Conservation (phyloP, 2,329 filamentous ascomycete species). For the Ascocoryne sarcoides region DNA sequence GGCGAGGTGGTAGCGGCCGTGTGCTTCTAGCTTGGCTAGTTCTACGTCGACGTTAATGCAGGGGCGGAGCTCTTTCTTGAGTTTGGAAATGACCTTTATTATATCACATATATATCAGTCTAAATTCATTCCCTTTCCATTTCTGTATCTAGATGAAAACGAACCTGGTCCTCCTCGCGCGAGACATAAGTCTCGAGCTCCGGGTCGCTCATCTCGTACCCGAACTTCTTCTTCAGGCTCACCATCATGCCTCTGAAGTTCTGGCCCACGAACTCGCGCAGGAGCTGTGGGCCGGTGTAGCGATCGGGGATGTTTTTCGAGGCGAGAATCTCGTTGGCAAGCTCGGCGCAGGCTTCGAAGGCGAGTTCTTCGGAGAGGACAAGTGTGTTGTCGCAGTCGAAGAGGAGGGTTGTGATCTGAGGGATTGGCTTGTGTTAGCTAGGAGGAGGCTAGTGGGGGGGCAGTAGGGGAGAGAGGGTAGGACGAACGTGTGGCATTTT, state of each 20-base stretch:
- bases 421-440: too few species aligned
- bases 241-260: slow-evolving; percentile 91
- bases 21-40: slow-evolving; percentile 54
- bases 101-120: too few species aligned
- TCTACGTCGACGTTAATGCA: slow-evolving; percentile 61
- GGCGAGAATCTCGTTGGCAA: slow-evolving; percentile 78
- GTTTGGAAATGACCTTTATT: slow-evolving; percentile 76
- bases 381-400: slow-evolving; percentile 85
- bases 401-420: slow-evolving; percentile 62
- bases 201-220: slow-evolving; percentile 57
- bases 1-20: slow-evolving; percentile 60
- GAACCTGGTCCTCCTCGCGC: slow-evolving; percentile 72
- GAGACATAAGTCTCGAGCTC: slow-evolving; percentile 68
- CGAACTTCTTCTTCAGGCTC: slow-evolving; percentile 65
- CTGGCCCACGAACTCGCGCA: slow-evolving; percentile 82
- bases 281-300: slow-evolving; percentile 72
- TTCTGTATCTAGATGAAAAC: too few species aligned
- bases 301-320: slow-evolving; percentile 52
- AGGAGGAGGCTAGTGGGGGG: slow-evolving; percentile 1
- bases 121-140: too few species aligned
- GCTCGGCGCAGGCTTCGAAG: slow-evolving; percentile 82
- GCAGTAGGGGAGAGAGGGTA: not conserved
- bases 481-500: not conserved
- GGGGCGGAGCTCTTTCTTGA: slow-evolving; percentile 57
- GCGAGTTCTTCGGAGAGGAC: slow-evolving; percentile 85